Conservation (phyloP, 805 yeast genomes). For the Pachysolen tannophilus region DNA sequence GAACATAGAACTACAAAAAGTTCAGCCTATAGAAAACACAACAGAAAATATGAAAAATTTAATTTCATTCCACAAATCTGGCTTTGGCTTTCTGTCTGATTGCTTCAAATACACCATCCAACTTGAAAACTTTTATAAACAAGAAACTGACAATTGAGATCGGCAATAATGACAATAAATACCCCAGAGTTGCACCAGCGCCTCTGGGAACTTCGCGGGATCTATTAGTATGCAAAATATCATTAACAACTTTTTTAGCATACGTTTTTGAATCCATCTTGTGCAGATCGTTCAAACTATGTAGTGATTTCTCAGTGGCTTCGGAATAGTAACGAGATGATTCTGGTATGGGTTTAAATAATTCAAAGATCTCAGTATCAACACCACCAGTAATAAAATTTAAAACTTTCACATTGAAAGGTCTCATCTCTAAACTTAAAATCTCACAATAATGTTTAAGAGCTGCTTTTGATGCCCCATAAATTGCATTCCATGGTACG, state of each 20-base stretch:
- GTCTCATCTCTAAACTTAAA: constrained; percentile 58
- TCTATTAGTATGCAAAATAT: constrained; percentile 29
- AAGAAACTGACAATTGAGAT: constrained; percentile 17
- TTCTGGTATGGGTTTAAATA: constrained; percentile 46
- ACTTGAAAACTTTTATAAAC: constrained; percentile 24
- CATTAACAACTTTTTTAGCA: constrained; percentile 47
- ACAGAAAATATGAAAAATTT: too few species aligned
- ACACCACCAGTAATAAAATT: constrained; percentile 75
- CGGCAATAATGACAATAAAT: constrained; percentile 21
- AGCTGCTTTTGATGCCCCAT: constrained; percentile 68
- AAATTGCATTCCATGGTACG: constrained; percentile 64
- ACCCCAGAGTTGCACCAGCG: constrained; percentile 16
- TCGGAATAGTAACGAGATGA: constrained; percentile 41
- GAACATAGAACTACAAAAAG: too few species aligned
- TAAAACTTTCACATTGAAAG: constrained; percentile 66
- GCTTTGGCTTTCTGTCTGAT: background rate
- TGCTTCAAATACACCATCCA: constrained; percentile 23
- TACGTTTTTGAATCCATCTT: constrained; percentile 55
- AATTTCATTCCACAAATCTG: background rate
- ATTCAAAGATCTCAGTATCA: constrained; percentile 60
- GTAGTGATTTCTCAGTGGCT: constrained; percentile 41
- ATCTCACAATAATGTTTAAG: constrained; percentile 63
- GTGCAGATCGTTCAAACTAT: constrained; percentile 49
- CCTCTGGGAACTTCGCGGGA: constrained; percentile 55
- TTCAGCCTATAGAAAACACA: too few species aligned